phyloP scores from a whole-genome alignment of 2,329 filamentous ascomycete species.

The Colletotrichum tanaceti region DNA sequence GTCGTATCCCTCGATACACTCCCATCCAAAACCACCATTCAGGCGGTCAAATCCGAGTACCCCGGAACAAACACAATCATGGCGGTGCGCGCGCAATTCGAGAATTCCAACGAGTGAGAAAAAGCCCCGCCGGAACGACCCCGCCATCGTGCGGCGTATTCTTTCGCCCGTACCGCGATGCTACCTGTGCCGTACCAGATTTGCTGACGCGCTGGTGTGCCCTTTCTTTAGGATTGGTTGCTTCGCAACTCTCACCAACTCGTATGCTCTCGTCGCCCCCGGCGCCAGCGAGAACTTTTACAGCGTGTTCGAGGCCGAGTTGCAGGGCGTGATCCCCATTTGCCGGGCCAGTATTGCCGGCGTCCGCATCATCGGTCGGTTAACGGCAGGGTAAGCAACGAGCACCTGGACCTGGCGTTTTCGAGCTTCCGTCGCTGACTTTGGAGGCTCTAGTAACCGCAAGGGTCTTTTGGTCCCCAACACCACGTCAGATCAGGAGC shows the following conservation, averaged over 20 bases:
- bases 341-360: slow-evolving; percentile 96
- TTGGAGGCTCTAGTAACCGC: slow-evolving; percentile 74
- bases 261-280: slow-evolving; percentile 92
- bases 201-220: slow-evolving; percentile 41
- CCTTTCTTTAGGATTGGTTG: slow-evolving; percentile 82
- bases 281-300: slow-evolving; percentile 99
- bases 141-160: slow-evolving; percentile 41
- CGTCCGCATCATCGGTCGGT: slow-evolving; percentile 92
- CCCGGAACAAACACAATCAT: slow-evolving; percentile 55
- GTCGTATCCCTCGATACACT: slow-evolving; percentile 1
- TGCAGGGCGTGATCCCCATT: slow-evolving; percentile 97
- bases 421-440: slow-evolving; percentile 36
- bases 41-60: slow-evolving; percentile 9
- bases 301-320: slow-evolving; percentile 96
- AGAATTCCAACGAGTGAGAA: slow-evolving; percentile 89
- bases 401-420: neutral
- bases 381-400: slow-evolving; percentile 82
- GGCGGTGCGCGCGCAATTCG: slow-evolving; percentile 81
- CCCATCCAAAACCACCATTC: neutral
- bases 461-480: slow-evolving; percentile 97
- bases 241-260: slow-evolving; percentile 96
- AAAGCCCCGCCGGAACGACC: slow-evolving; percentile 45
- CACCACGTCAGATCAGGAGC: slow-evolving; percentile 95
- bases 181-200: slow-evolving; percentile 11
- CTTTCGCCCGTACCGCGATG: slow-evolving; percentile 34